A percentile compares a stretch with the other conserved stretches of the same genome.
Conservation (phyloP, 768 basidiomycete species). For the Lentinula guzmanii region DNA sequence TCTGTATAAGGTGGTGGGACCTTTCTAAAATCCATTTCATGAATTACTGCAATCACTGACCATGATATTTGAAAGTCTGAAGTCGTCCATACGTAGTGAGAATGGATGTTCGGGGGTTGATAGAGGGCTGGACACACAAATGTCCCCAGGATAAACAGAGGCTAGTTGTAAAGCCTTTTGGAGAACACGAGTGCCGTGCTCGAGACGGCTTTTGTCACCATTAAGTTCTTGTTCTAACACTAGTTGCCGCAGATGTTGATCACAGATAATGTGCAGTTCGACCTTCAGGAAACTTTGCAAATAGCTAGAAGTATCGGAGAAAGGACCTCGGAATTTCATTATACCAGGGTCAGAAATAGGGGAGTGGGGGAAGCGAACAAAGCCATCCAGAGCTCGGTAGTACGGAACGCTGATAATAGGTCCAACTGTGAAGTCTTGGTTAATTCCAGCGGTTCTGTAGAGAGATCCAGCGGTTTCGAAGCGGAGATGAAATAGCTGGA, state of each 20-base stretch:
- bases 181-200: slow-evolving; percentile 10
- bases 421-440: slow-evolving; percentile 9
- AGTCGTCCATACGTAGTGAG: slow-evolving; percentile 13
- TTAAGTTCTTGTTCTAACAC: slow-evolving; percentile 7
- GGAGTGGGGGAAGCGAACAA: slow-evolving; percentile 4
- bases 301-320: slow-evolving; percentile 7
- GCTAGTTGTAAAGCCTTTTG: slow-evolving; percentile 12
- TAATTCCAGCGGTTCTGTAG: not conserved
- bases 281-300: slow-evolving; percentile 6
- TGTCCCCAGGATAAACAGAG: slow-evolving; percentile 13
- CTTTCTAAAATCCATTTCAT: not conserved
- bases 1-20: slow-evolving; percentile 1
- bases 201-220: slow-evolving; percentile 6
- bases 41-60: not conserved
- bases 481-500: slow-evolving; percentile 10
- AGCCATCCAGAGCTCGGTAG: slow-evolving; percentile 14
- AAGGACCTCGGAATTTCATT: slow-evolving; percentile 11
- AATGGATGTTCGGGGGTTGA: slow-evolving; percentile 7
- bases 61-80: slow-evolving; percentile 16
- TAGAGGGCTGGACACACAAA: slow-evolving; percentile 2
- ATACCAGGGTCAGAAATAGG: not conserved
- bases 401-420: slow-evolving; percentile 14
- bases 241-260: not conserved
- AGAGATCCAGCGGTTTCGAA: slow-evolving; percentile 14
- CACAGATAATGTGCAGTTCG: slow-evolving; percentile 9